Conservation (phyloP, 306 rosid species). For the barrel medic (Medicago truncatula) region DNA sequence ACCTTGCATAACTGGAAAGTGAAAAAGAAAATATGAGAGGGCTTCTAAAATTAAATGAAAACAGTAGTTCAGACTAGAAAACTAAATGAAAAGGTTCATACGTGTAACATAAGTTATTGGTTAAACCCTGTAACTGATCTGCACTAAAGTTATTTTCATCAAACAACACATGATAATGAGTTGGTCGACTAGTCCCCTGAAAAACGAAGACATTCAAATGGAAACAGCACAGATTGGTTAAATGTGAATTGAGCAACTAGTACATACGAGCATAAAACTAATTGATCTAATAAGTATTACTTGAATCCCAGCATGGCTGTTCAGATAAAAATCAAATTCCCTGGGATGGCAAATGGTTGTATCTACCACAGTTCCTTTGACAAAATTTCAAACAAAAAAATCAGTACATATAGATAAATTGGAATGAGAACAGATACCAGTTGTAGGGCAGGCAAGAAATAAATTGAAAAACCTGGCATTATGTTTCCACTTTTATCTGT, state of each 20-base stretch:
- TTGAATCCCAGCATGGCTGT: slow-evolving; percentile 89
- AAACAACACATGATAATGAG: slow-evolving; percentile 50
- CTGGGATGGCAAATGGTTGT: slow-evolving; percentile 68
- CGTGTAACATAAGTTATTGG: slow-evolving; percentile 56
- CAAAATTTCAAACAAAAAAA: not conserved
- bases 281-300: slow-evolving; percentile 34
- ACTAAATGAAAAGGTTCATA: not conserved
- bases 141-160: slow-evolving; percentile 48
- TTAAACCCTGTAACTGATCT: slow-evolving; percentile 43
- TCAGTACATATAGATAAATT: not conserved
- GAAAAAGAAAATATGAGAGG: not conserved
- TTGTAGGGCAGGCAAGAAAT: not conserved
- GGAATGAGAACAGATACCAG: not conserved
- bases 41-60: not conserved
- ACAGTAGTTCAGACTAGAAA: not conserved
- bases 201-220: not conserved
- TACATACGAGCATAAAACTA: not conserved
- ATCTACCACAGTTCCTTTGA: slow-evolving; percentile 84
- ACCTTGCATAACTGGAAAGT: slow-evolving; percentile 52
- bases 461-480: slow-evolving; percentile 62
- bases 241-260: not conserved
- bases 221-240: not conserved
- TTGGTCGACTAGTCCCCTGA: slow-evolving; percentile 59
- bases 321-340: slow-evolving; percentile 73
- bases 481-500: slow-evolving; percentile 74